Base-by-base conservation (phyloP, 2,329 filamentous ascomycete species). In the Chaetothyriales sp. region DNA sequence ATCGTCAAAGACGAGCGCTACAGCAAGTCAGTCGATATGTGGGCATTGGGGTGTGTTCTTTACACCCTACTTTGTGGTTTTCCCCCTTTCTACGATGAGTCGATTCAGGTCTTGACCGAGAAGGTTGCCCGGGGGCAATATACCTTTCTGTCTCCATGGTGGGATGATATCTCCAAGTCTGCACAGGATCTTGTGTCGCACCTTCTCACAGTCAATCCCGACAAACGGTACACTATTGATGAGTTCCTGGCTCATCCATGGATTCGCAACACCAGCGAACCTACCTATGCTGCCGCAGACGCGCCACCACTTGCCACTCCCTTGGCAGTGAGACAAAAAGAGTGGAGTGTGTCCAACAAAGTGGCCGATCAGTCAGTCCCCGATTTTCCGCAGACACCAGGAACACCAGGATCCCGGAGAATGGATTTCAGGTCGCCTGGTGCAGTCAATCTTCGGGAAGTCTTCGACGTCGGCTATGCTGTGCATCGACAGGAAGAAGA, bases 1-100 rank as follows among this genome's bases (percentile, higher is more conserved):
- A 98, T 98, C 56, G 92, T 98, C 65, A 96, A 96, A 70, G 92
- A 98, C 68, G 92, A 98, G 70, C 81, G 89, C 19, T 98, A 98
- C 68, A 96, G 90, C 39, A 98, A 96, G 74, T 93, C 87, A 48
- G 92, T 98, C 45, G 92, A 98, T 64, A 98, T 98, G 92, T 98
- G 92, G 92, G 92, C 92, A 2, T 70, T 98, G 28, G 92, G 92
- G 12, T 98, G 92, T 65, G 92, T 98, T 9, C 74, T 98, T 4
- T 98, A 98, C 72, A 98, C 92, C 0, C 73, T 98, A 1, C 83
- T 98, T 15, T 98, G 92, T 61, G 92, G 92, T 12, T 98, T 98
- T 71, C 92, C 92, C 8, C 92, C 92, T 2, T 98, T 98, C 69
- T 61, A 98, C 67, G 92, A 98, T 60, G 92, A 98, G 70, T 95